phyloP scores from a whole-genome alignment of 768 basidiomycete genomes.

The Suillus discolor region DNA sequence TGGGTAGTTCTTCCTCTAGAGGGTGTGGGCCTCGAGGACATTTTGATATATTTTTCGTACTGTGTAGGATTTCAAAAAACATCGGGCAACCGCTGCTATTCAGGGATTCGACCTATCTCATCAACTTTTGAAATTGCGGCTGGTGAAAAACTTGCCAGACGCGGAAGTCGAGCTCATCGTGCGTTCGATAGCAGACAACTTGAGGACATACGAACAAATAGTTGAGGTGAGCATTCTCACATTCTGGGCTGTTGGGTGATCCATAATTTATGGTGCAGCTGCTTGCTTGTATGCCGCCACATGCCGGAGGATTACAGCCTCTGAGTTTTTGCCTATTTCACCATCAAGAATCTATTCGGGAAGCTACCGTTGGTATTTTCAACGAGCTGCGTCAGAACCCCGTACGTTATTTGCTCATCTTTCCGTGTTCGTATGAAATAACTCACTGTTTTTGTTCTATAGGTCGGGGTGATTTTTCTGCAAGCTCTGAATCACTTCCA shows the following conservation, averaged over 20 bases:
- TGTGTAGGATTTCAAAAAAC: slow-evolving; percentile 67
- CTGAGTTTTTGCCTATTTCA: slow-evolving; percentile 93
- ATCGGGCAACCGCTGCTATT: slow-evolving; percentile 57
- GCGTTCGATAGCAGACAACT: slow-evolving; percentile 67
- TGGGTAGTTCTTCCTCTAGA: slow-evolving; percentile 37
- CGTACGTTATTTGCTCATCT: slow-evolving; percentile 46
- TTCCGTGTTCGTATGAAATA: slow-evolving; percentile 7
- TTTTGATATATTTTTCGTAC: neutral
- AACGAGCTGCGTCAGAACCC: slow-evolving; percentile 76
- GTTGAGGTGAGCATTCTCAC: slow-evolving; percentile 63
- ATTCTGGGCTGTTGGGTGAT: too few relatives aligned
- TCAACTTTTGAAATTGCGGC: slow-evolving; percentile 81
- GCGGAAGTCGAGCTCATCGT: slow-evolving; percentile 77
- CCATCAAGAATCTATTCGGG: slow-evolving; percentile 73
- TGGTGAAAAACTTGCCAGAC: slow-evolving; percentile 71
- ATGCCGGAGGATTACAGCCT: slow-evolving; percentile 81
- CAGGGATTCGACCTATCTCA: slow-evolving; percentile 84
- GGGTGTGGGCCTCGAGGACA: neutral
- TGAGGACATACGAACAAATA: slow-evolving; percentile 85
- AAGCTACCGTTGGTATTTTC: slow-evolving; percentile 82
- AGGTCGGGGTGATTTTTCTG: slow-evolving; percentile 82
- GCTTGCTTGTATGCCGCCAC: slow-evolving; percentile 73
- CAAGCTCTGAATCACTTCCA: slow-evolving; percentile 87
- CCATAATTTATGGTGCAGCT: slow-evolving; percentile 49
- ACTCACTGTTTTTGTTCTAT: slow-evolving; percentile 11